Base-by-base conservation (phyloP, 2,329 filamentous ascomycete species). In the Ophiocordyceps camponoti-floridani region DNA sequence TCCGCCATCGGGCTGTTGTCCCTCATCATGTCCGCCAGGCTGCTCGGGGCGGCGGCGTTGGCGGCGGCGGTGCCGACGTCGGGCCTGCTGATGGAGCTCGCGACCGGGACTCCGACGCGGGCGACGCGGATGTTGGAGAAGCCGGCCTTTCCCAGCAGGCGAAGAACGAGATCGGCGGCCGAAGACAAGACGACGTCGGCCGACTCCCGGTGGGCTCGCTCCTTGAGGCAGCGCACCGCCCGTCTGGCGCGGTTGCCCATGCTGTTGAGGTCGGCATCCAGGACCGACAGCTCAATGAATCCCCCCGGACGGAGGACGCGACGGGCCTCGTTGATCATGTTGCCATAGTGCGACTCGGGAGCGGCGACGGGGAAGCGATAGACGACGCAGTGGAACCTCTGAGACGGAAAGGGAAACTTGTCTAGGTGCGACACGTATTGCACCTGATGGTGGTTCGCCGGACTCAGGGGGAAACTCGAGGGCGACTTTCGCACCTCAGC, bases 191-290 rank as follows among this genome's bases (percentile, higher is more conserved):
- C 78, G 11, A 75, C 69, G 19, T 75, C 70, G 0, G 75, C 67
- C 11, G 82, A 70, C 8, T 67, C 67, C 16, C 70, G 64, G 47
- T 79, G 77, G 52, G 86, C 76, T 31, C 72, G 68, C 53, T 85
- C 79, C 60, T 88, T 89, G 46, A 89, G 63, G 0, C 69, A 72
- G 4, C 83, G 75, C 3, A 89, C 72, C 0, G 79, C 73, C 14
- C 78, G 74, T 6, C 84, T 73, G 1, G 79, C 77, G 13, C 73
- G 73, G 45, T 73, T 79, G 0, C 84, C 84, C 81, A 89, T 87
- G 55, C 85, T 86, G 60, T 86, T 78, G 47, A 91, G 70, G 54
- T 91, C 84, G 11, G 86, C 69, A 50, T 91, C 84, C 1, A 91
- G 70, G 35, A 87, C 78, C 0, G 78, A 80, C 16, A 88, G 65